Evolutionary conservation across 176 grass and related monocot species (phyloP), one percentile per base, ranked within the genome.

Genomic region (Alopecurus myosuroides): DNA sequence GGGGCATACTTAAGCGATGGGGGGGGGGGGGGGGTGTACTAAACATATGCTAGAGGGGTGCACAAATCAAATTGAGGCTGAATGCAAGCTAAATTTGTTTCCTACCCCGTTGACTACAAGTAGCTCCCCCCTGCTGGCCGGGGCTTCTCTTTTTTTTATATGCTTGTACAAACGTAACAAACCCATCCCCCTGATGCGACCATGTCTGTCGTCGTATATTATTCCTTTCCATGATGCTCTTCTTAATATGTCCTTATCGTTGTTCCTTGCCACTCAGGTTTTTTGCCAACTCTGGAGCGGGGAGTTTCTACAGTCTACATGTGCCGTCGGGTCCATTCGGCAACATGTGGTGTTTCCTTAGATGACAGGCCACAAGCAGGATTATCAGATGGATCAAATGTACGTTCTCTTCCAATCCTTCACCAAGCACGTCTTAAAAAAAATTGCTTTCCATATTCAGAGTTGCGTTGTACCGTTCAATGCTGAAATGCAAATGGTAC

Each of bases 351-450:
- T 73, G 55, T 74, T 74, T 22, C 80, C 0, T 10, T 79, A 64
- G 45, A 86, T 35, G 79, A 82, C 11, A 65, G n/a, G 18, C 63
- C 74, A 23, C 79, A 73, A n/a, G 64, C 11, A 73, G 79, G 73
- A 65, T 48, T 82, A 14, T 48, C 45, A 12, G 74, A 86, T 74
- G 66, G 9, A 48, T 20, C 46, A 30, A 86, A 74, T 76, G 88
- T 90, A 86, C 11, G 29, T 23, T 67, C 9, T 66, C 74, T 52
- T 86, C 5, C 23, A 14, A 73, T 13, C 39, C 36, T 77, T 85
- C 19, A n/a, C 51, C 17, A 10, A 25, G n/a, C 49, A 50, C 20
- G 36, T 45, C 17, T n/a, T 20, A 49, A 17, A 48, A 46, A 49
- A 18, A 14, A 45, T 0, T 48, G 14, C n/a, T n/a, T 7, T 49